Conservation (phyloP, 805 yeast genomes). For the Yamadazyma sp. region DNA sequence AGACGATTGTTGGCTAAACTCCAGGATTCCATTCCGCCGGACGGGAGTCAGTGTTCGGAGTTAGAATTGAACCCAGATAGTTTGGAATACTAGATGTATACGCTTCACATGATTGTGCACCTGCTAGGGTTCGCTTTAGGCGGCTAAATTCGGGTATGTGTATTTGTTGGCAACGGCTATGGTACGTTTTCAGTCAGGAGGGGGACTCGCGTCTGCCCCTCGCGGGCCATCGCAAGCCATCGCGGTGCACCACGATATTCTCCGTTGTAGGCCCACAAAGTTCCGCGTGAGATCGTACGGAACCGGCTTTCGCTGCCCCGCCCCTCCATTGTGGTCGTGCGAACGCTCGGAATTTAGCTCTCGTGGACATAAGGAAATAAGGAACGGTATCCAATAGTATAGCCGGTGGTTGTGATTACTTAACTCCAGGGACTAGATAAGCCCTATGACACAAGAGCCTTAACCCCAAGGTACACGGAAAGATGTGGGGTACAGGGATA, state of each 20-base stretch:
- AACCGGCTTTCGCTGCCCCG: too few relatives aligned
- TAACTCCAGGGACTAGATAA: constrained; percentile 1
- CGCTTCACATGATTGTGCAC: too few relatives aligned
- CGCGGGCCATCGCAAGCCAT: too few relatives aligned
- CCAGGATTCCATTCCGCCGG: constrained; percentile 6
- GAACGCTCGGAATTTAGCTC: constrained; percentile 5
- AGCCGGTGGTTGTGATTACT: constrained; percentile 1
- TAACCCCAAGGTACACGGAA: too few relatives aligned
- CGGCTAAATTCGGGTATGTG: not conserved
- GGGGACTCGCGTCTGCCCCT: constrained; percentile 7
- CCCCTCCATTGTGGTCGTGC: too few relatives aligned
- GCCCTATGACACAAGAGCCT: too few relatives aligned
- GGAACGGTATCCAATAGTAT: constrained; percentile 2
- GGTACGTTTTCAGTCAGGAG: constrained; percentile 2
- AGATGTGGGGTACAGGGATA: too few relatives aligned
- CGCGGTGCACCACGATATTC: too few relatives aligned
- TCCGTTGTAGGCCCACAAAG: too few relatives aligned
- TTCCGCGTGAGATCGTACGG: too few relatives aligned
- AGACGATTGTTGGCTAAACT: constrained; percentile 1
- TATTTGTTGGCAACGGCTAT: not conserved
- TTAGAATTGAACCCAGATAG: not conserved
- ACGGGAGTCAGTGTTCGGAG: not conserved
- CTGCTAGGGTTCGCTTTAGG: too few relatives aligned
- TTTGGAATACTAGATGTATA: too few relatives aligned
- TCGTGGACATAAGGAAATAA: constrained; percentile 4